Evolutionary conservation across 225 moss, liverwort and hornwort genomes (phyloP).

Genomic region (Sphagnum contortum): DNA sequence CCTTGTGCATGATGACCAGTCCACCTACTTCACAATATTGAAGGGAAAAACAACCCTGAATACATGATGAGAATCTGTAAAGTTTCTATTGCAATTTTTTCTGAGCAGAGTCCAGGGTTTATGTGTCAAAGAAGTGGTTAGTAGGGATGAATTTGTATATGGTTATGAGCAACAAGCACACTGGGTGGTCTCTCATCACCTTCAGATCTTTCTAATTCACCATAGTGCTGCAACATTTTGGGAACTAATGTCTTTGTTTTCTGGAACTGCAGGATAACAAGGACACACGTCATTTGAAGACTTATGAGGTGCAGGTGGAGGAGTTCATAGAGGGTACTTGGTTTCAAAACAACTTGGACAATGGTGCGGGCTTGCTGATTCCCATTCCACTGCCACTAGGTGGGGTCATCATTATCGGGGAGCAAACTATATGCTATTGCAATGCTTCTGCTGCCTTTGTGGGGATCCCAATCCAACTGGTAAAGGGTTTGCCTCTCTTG

Average conservation of each 20-base stretch:
- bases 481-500: conserved; percentile 10
- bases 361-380: conserved; percentile 88
- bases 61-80: background rate
- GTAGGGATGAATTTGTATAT: conserved; percentile 2
- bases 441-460: conserved; percentile 87
- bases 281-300: conserved; percentile 97
- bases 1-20: background rate
- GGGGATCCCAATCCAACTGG: conserved; percentile 92
- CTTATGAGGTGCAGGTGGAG: conserved; percentile 91
- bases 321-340: conserved; percentile 99
- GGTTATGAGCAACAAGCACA: too few relatives aligned
- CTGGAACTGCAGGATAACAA: conserved; percentile 67
- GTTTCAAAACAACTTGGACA: conserved; percentile 93
- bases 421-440: conserved; percentile 94
- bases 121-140: conserved; percentile 6
- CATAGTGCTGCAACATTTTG: too few relatives aligned
- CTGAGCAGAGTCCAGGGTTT: background rate
- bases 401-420: conserved; percentile 93
- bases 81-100: too few relatives aligned
- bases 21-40: too few relatives aligned
- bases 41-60: too few relatives aligned
- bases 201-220: too few relatives aligned
- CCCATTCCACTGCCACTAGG: conserved; percentile 91
- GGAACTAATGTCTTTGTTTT: too few relatives aligned
- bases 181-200: too few relatives aligned